phyloP scores from a whole-genome alignment of 345 rosid species.

The Arabidopsis thaliana region TAIR10.1 NC_003074.8:16818501-16819000 shows the following conservation, averaged over 20 bases:
- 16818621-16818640: conserved; percentile 88
- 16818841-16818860: conserved; percentile 29
- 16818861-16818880: conserved; percentile 34
- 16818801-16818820: conserved; percentile 96
- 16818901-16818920: conserved; percentile 99
- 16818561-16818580: conserved; percentile 54
- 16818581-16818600: conserved; percentile 50
- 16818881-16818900: conserved; percentile 63
- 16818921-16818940: conserved; percentile 71
- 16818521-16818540: conserved; percentile 16
- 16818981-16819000: conserved; percentile 64
- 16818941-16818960: conserved; percentile 89
- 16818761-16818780: conserved; percentile 48
- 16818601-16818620: conserved; percentile 70
- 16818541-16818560: conserved; percentile 49
- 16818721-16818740: conserved; percentile 25
- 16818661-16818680: conserved; percentile 57
- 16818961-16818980: conserved; percentile 76
- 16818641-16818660: conserved; percentile 61
- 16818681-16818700: conserved; percentile 60
- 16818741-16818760: conserved; percentile 36
- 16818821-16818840: conserved; percentile 51
- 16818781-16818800: conserved; percentile 56
- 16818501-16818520: conserved; percentile 1
- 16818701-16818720: conserved; percentile 53